Evolutionary conservation across 2,329 filamentous ascomycete species (phyloP), one percentile per base, ranked within the genome.

Genomic region (Dactylonectria estremocensis): DNA sequence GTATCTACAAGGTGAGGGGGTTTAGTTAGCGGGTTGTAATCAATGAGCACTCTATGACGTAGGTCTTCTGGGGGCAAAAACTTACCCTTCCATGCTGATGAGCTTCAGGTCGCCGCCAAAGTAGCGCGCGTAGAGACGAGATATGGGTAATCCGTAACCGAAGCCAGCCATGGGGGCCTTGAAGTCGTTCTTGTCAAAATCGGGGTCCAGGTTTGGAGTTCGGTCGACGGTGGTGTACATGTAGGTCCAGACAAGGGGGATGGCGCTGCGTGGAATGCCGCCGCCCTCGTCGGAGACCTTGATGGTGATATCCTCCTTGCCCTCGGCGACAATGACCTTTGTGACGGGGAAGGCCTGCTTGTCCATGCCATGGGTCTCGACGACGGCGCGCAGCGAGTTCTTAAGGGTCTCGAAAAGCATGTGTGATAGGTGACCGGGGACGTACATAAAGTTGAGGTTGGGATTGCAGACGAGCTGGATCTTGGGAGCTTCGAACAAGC

Each of bases 401-500:
- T 99, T 99, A 80, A 99, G 87, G 2, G 96, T 99, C 84, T 99
- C 96, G 82, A 99, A 99, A 58, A 99, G 92, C 96, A 99, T 99
- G 84, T 99, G 96, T 74, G 95, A 97, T 81, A 99, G 81, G 83
- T 99, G 96, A n/a, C 96, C 96, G 0, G 96, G 96, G 61, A 99
- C 96, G 79, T 99, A 99, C 96, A 99, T 99, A 84, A 99, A 99
- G 86, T 97, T 92, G 77, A 99, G 88, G 80, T 97, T 91, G 18
- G 94, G 93, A 77, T 95, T 95, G 86, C 96, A 99, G 68, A 99
- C 94, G 64, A 99, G 92, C 83, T 98, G 95, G 73, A 99, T 92
- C 81, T 97, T 97, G 63, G 96, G 96, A 9, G 96, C 95, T 79
- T 98, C 95, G 77, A 98, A 99, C 11, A 99, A 86, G 69, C 96